Base-by-base conservation (phyloP, 352 stramenopile genomes). In the Aphanomyces astaci region DNA sequence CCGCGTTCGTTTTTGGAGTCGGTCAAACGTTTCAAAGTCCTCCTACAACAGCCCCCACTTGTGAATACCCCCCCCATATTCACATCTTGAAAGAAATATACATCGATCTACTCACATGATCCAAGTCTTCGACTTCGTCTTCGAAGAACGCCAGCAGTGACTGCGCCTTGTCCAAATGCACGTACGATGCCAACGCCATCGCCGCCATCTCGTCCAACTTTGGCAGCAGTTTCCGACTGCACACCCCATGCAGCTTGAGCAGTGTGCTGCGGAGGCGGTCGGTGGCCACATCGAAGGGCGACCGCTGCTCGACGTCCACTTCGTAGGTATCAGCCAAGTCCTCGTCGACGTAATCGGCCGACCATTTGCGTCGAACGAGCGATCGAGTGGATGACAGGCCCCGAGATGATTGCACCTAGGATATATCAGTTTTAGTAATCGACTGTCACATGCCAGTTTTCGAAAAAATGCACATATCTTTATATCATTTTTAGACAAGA, bases 91-190 rank as follows among this genome's bases (percentile, higher is more conserved):
- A n/a, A n/a, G n/a, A n/a, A n/a, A n/a, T n/a, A n/a, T n/a, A n/a
- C n/a, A n/a, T n/a, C n/a, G n/a, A 43, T 45, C 11, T n/a, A 51
- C 32, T 13, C 25, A 64, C 55, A 25, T 74, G n/a, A 17, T 87
- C 78, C 45, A 91, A 63, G 30, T 85, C 76, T 59, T 89, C 81
- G 0, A 91, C 82, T 62, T 89, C 82, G 1, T 80, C 75, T 27
- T 83, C 76, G 57, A 91, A 91, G 48, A 89, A 83, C 30, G 31
- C 63, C 2, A 89, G 59, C 19, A 87, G 53, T 25, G 73, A 65
- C 52, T 89, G 78, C 0, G 76, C 80, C 3, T 57, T 59, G 4
- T 69, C 59, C 4, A 86, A n/a, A 24, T 82, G 59, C 10, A 86
- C 70, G 2, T 63, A 17, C 5, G 9, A 81, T 73, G 17, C 77